Base-by-base conservation (phyloP, 371 early-diverging fungal species). In the Rhizopus microsporus region DNA sequence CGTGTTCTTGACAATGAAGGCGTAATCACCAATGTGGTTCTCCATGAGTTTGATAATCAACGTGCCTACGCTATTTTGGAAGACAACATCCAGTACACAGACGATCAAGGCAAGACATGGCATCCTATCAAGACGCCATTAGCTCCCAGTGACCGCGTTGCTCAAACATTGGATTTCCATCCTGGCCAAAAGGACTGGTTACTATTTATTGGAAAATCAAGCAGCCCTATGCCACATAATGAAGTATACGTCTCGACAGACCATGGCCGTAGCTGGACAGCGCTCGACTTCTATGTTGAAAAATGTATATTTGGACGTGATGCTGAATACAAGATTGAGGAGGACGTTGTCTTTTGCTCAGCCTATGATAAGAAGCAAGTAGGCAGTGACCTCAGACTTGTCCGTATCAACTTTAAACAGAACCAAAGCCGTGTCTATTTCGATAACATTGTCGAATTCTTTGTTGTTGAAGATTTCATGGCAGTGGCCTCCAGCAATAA, bases 231-330 rank as follows among this genome's bases (percentile, higher is more conserved):
- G 12, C 88, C 87, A 68, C 83, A 84, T 70, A 78, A 92, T 17
- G 80, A 81, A 68, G 83, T 81, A 10, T 92, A 77, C 62, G 71
- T 85, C 44, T 86, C 93, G 13, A 68, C 74, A 17, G 81, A 94
- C 58, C 79, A 87, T 59, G 95, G 95, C 17, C 63, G 71, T 33
- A 67, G 59, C 16, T 97, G 96, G 96, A 72, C 69, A 0, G 59
- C 72, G 31, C 57, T 98, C 32, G 88, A 90, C 16, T 87, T 91
- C 8, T 93, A 89, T 75, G 93, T 88, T 13, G 84, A 88, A 35
- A 91, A 93, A 61, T 97, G 97, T 72, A 80, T 88, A 35, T 97
- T 93, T 83, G 92, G 90, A 8, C 84, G 82, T 17, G 88, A 87
- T 51, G 69, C 75, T 23, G 67, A 82, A 44, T 90, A 89, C 32